These are phyloP conservation scores for Calvatia gigantea DNA, from an alignment of 768 basidiomycete species.

Conservation along the genomic window DNA sequence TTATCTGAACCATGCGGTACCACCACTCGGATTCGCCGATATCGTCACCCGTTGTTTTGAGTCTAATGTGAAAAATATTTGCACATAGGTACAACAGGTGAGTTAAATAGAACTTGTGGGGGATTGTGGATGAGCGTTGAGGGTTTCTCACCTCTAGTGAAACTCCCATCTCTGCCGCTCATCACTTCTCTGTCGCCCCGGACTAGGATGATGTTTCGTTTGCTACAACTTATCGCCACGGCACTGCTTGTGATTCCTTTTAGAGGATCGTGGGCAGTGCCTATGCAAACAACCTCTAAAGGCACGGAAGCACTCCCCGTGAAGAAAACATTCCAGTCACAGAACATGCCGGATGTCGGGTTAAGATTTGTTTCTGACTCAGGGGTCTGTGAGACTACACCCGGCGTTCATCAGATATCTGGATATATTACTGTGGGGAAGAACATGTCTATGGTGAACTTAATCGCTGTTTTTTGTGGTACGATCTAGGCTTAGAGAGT, in stretches of 20 bases:
- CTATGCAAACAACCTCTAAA: constrained; percentile 10
- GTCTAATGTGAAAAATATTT: not conserved
- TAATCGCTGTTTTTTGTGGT: not conserved
- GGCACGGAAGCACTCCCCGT: constrained; percentile 4
- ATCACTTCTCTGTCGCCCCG: not conserved
- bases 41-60: not conserved
- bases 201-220: not conserved
- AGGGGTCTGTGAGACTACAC: constrained; percentile 64
- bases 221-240: not conserved
- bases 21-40: not conserved
- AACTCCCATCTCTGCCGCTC: not conserved
- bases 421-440: constrained; percentile 58
- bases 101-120: not conserved
- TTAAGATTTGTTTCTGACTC: constrained; percentile 54
- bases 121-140: not conserved
- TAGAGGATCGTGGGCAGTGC: not conserved
- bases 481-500: no score
- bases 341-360: constrained; percentile 21
- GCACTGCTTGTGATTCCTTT: not conserved
- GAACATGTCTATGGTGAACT: constrained; percentile 55
- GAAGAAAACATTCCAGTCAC: constrained; percentile 17
- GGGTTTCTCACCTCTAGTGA: not conserved
- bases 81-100: not conserved
- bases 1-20: not conserved
- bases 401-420: constrained; percentile 54